Percentiles rank a stretch among this genome's conserved stretches.
Conservation (phyloP, 495 filamentous ascomycete genomes). For the Penicillium soppii region DNA sequence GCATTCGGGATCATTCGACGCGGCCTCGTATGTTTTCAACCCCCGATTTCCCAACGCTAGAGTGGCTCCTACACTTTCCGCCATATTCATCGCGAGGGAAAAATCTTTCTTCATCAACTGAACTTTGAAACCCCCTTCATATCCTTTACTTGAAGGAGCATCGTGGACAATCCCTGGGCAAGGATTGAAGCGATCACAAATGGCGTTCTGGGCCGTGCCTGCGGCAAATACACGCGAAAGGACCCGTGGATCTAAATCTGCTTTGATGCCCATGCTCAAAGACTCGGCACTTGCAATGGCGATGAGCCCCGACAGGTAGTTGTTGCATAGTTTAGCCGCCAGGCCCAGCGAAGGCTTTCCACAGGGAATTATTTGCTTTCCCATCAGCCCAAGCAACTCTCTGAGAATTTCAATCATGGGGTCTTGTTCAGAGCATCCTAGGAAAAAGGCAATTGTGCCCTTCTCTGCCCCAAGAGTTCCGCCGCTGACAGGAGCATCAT, state of each 20-base stretch:
- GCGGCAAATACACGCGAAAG: slow-evolving; percentile 48
- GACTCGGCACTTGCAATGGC: slow-evolving; percentile 53
- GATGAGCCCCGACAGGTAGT: slow-evolving; percentile 54
- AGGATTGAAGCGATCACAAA: slow-evolving; percentile 50
- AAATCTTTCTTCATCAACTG: slow-evolving; percentile 57
- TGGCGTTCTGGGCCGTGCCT: slow-evolving; percentile 50
- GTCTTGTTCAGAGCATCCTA: slow-evolving; percentile 38
- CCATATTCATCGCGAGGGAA: slow-evolving; percentile 47
- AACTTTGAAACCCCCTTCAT: slow-evolving; percentile 51
- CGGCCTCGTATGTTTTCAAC: slow-evolving; percentile 46
- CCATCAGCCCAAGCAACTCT: slow-evolving; percentile 43
- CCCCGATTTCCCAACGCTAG: slow-evolving; percentile 40
- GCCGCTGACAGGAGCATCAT: slow-evolving; percentile 46
- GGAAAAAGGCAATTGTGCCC: slow-evolving; percentile 48
- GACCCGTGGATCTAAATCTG: slow-evolving; percentile 48
- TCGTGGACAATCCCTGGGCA: slow-evolving; percentile 50
- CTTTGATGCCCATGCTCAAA: slow-evolving; percentile 54
- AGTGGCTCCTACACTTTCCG: slow-evolving; percentile 40
- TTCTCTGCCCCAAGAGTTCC: slow-evolving; percentile 47
- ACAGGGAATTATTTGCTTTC: slow-evolving; percentile 46
- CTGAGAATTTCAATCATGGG: slow-evolving; percentile 24
- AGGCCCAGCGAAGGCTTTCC: slow-evolving; percentile 50
- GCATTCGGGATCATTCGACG: slow-evolving; percentile 44
- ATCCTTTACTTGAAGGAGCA: slow-evolving; percentile 47
- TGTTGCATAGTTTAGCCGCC: slow-evolving; percentile 55